A percentile compares a stretch with the other conserved stretches of the same genome.
Evolutionary conservation across 441 rosid genomes (phyloP).

Genomic region (Erodium moschatum): DNA sequence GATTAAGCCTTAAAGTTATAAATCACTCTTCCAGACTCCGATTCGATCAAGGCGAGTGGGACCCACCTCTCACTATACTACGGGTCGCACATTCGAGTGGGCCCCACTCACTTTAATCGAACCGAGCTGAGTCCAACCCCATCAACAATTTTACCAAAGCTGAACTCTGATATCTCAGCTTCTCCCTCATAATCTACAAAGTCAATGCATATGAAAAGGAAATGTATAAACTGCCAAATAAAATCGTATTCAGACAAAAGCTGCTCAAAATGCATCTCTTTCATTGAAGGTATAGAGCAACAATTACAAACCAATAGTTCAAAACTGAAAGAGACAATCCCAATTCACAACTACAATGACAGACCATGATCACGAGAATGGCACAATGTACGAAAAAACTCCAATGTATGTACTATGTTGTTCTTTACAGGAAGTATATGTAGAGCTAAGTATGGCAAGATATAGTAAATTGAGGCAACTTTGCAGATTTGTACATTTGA

Average conservation of each 20-base stretch:
- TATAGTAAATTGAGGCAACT: constrained; percentile 2
- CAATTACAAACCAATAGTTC: not conserved
- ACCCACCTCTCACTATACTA: too few relatives aligned
- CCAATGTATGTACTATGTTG: constrained; percentile 1
- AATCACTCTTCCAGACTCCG: not conserved
- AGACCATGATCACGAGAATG: not conserved
- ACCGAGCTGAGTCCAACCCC: too few relatives aligned
- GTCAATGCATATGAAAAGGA: too few relatives aligned
- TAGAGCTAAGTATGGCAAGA: constrained; percentile 7
- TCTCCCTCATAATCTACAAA: too few relatives aligned
- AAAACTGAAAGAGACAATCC: not conserved
- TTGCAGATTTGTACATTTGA: constrained; percentile 14
- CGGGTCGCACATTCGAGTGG: not conserved
- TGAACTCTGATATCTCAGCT: not conserved
- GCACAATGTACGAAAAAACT: not conserved
- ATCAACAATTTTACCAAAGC: not conserved
- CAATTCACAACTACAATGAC: not conserved
- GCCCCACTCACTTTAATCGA: not conserved
- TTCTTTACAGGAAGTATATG: constrained; percentile 19
- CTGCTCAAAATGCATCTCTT: not conserved
- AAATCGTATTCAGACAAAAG: not conserved
- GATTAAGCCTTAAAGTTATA: too few relatives aligned
- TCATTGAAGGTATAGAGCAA: not conserved
- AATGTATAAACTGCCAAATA: not conserved
- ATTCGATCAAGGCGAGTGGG: too few relatives aligned